Percentiles rank a stretch among this genome's conserved stretches.
Conservation (phyloP, 2,329 filamentous ascomycete genomes). For the Oidium heveae region DNA sequence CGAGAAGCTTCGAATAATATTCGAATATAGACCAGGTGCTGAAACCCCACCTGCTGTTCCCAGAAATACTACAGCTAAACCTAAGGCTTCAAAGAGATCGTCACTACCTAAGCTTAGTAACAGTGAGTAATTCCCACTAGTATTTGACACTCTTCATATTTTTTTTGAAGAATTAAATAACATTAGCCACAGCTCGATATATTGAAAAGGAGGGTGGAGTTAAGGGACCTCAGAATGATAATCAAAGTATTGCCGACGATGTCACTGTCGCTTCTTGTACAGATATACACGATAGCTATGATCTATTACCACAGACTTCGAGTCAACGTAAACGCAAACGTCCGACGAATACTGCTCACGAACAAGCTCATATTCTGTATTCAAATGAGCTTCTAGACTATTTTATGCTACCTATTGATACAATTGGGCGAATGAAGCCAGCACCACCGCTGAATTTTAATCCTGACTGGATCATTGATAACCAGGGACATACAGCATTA, state of each 20-base stretch:
- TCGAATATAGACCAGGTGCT: constrained; percentile 67
- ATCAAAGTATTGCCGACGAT: constrained; percentile 56
- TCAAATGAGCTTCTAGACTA: constrained; percentile 88
- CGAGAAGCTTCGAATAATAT: constrained; percentile 62
- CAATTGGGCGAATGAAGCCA: constrained; percentile 26
- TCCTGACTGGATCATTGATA: constrained; percentile 78
- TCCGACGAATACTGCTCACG: constrained; percentile 13
- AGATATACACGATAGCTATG: constrained; percentile 63
- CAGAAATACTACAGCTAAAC: constrained; percentile 72
- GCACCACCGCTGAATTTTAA: constrained; percentile 69
- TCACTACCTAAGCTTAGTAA: constrained; percentile 33
- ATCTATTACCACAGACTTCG: constrained; percentile 39
- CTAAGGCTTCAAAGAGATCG: constrained; percentile 47
- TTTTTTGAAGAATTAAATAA: constrained; percentile 14
- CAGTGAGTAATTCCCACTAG: constrained; percentile 14
- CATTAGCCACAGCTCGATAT: constrained; percentile 17
- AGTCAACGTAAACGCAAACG: constrained; percentile 54
- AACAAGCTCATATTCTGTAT: constrained; percentile 65
- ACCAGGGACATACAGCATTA: constrained; percentile 73
- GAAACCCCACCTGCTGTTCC: constrained; percentile 81
- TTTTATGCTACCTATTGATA: constrained; percentile 58
- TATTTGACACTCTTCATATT: background rate
- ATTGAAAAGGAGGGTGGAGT: constrained; percentile 41
- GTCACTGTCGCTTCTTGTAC: constrained; percentile 62
- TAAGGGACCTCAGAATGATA: constrained; percentile 36